These are phyloP conservation scores for Mycena maculata DNA, from an alignment of 768 basidiomycete genomes.

Conservation along the genomic window DNA sequence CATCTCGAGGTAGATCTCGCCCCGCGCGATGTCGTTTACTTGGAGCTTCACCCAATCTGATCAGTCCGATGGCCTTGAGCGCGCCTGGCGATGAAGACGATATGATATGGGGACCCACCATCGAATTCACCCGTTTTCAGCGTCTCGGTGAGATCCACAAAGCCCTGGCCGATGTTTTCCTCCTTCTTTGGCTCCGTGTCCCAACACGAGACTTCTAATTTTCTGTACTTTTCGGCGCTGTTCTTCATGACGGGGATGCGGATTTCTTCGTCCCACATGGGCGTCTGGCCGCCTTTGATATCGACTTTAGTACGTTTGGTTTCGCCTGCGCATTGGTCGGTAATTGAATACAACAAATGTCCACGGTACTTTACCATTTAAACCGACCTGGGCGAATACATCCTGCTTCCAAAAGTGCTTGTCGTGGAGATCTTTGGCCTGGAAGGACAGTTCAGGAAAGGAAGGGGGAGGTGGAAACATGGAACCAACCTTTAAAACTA, in stretches of 20 bases:
- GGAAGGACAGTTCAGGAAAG: conserved; percentile 58
- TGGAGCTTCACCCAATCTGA: conserved; percentile 78
- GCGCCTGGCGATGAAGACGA: neutral
- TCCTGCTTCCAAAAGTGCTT: conserved; percentile 94
- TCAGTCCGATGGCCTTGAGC: conserved; percentile 49
- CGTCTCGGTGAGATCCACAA: conserved; percentile 81
- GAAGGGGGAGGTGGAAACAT: too few relatives aligned
- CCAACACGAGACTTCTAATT: conserved; percentile 81
- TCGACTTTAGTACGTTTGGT: conserved; percentile 80
- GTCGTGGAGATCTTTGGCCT: conserved; percentile 85
- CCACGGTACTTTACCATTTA: conserved; percentile 56
- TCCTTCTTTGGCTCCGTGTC: conserved; percentile 80
- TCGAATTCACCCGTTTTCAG: conserved; percentile 92
- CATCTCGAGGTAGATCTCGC: conserved; percentile 93
- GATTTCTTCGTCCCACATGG: conserved; percentile 92
- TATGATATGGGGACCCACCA: conserved; percentile 68
- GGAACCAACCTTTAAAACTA: conserved; percentile 40
- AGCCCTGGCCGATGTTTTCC: conserved; percentile 81
- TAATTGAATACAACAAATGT: neutral
- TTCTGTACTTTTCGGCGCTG: conserved; percentile 63
- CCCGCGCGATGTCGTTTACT: conserved; percentile 72
- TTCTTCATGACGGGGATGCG: conserved; percentile 78
- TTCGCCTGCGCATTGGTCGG: conserved; percentile 50
- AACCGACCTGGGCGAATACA: conserved; percentile 76
- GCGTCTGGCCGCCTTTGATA: conserved; percentile 91